Base-by-base conservation (phyloP, 805 yeast genomes). In the Suhomyces sp. region DNA sequence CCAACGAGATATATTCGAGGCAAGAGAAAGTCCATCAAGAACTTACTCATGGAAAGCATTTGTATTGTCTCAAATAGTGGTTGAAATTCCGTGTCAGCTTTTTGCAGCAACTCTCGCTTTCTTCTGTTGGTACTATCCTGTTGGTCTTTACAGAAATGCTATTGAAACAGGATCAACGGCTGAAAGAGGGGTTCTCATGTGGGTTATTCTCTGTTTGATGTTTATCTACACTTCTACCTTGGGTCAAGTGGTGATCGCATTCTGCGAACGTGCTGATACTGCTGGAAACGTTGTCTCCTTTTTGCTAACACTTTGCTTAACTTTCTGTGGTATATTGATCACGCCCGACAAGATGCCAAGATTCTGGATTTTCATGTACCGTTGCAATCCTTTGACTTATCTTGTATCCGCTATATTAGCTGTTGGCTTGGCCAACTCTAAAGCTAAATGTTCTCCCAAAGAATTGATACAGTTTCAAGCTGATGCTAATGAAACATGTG, bases 21-120 rank as follows among this genome's bases (percentile, higher is more conserved):
- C 76, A 19, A 74, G 88, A 55, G 88, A 82, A 51, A 68, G 84
- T 38, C 85, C 86, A n/a, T 76, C 87, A 1, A 79, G 77, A 56
- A 77, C 87, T 0, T 82, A 80, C 49, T 65, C 79, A 4, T 82
- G 90, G 88, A 41, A 58, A 32, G 74, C 81, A 0, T 82, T 82
- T 43, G 66, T 82, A 38, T 30, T 68, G n/a, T 76, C 86, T 7
- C 86, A 81, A 51, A 66, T 81, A 21, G 57, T 79, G 17, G 80
- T 75, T 27, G 90, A 83, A 50, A 56, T 79, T 25, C 88, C 88
- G 25, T 81, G 79, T 78, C 76, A 79, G 46, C 40, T 76, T 15
- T 33, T 76, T 6, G 63, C 72, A 36, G 88, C 84, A 47, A 46
- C 50, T 2, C 26, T 44, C 6, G 37, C 42, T 10, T 46, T 33